Evolutionary conservation across 2,329 filamentous ascomycete genomes (phyloP).

Genomic region (Phyllosticta capitalensis): DNA sequence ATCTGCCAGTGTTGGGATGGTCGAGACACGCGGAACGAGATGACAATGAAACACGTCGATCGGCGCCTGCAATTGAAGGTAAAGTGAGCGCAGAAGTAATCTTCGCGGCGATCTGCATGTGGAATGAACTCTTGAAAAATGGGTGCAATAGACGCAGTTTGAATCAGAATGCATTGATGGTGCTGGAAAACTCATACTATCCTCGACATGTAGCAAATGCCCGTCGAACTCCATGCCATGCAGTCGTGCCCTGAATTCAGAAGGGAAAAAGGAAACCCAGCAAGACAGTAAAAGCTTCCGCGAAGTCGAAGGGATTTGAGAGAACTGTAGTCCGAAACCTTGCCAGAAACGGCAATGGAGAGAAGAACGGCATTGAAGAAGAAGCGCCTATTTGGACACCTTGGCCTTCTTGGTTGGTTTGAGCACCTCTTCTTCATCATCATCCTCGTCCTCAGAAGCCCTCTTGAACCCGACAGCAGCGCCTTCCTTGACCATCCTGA

Average conservation of each 20-base stretch:
- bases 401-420: background rate
- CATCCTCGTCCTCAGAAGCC: conserved; percentile 1
- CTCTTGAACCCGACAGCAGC: conserved; percentile 1
- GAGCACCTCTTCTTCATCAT: background rate
- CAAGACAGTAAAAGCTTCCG: no score
- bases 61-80: background rate
- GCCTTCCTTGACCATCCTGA: background rate
- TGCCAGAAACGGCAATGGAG: background rate
- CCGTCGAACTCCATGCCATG: background rate
- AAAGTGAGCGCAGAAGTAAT: background rate
- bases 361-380: background rate
- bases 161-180: background rate
- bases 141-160: background rate
- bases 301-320: no score
- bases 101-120: no score
- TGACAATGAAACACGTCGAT: background rate
- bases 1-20: background rate
- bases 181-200: no score
- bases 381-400: background rate
- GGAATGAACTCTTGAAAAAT: no score
- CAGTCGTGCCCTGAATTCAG: background rate
- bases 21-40: background rate
- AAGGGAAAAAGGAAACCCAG: background rate
- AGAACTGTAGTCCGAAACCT: no score
- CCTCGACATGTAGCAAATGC: no score